Evolutionary conservation across 768 basidiomycete species (phyloP).

Genomic region (Gautieria morchelliformis): DNA sequence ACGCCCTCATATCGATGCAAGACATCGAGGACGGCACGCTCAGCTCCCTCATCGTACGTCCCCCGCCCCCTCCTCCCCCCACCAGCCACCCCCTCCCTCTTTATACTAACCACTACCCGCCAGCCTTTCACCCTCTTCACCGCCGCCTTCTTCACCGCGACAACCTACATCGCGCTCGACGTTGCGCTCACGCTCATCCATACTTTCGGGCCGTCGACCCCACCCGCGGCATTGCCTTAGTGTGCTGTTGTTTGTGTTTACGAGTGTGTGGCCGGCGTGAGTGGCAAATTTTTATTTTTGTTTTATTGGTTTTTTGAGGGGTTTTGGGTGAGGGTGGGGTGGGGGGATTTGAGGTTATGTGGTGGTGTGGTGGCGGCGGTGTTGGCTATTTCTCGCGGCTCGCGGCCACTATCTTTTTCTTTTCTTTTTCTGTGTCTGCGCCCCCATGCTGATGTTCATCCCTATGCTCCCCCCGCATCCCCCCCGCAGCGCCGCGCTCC

Average conservation of each 20-base stretch:
- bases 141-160: conserved; percentile 54
- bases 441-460: not conserved
- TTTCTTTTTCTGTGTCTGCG: not conserved
- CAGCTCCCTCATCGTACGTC: conserved; percentile 53
- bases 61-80: too few species aligned
- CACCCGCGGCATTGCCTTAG: conserved; percentile 48
- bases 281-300: too few species aligned
- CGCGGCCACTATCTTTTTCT: too few species aligned
- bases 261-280: conserved; percentile 71
- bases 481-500: conserved; percentile 51
- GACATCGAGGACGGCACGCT: conserved; percentile 86
- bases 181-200: conserved; percentile 57
- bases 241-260: conserved; percentile 73
- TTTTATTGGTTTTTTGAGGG: too few species aligned
- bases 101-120: too few species aligned
- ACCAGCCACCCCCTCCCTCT: too few species aligned
- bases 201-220: conserved; percentile 49
- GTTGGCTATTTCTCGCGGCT: too few species aligned
- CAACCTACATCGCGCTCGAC: conserved; percentile 81
- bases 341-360: too few species aligned
- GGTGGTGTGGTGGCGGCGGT: too few species aligned
- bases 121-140: conserved; percentile 55
- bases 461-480: too few species aligned
- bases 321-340: too few species aligned
- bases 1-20: conserved; percentile 77